phyloP scores from a whole-genome alignment of 352 stramenopile species.

The Phytophthora pini region DNA sequence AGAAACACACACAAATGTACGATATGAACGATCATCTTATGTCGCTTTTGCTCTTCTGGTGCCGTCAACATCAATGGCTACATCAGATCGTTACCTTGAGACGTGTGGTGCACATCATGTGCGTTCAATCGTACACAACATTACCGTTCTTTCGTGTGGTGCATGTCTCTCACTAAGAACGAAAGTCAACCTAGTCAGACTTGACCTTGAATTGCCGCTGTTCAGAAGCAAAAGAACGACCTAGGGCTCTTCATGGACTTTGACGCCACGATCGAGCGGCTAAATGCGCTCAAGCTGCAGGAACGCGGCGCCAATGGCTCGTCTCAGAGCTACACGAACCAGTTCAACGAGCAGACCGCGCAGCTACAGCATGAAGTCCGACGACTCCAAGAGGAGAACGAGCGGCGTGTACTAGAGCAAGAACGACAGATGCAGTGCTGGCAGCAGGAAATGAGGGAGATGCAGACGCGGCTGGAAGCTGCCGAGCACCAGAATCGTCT shows the following conservation, averaged over 20 bases:
- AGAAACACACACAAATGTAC: constrained; percentile 34
- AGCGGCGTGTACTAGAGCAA: constrained; percentile 49
- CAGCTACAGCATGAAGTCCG: constrained; percentile 46
- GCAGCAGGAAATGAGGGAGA: constrained; percentile 58
- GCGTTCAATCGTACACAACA: not conserved
- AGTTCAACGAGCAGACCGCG: constrained; percentile 22
- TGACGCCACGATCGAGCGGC: constrained; percentile 74
- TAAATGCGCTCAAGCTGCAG: constrained; percentile 78
- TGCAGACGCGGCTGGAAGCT: constrained; percentile 52
- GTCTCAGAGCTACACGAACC: constrained; percentile 6
- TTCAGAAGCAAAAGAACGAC: constrained; percentile 17
- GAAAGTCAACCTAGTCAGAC: constrained; percentile 35
- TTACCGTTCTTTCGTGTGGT: constrained; percentile 11
- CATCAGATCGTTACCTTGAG: not conserved
- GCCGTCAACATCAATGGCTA: constrained; percentile 10
- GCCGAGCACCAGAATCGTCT: constrained; percentile 64
- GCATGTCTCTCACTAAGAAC: constrained; percentile 7
- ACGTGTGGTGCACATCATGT: not conserved
- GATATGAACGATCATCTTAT: constrained; percentile 19
- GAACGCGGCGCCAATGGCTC: constrained; percentile 23
- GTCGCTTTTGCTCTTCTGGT: not conserved
- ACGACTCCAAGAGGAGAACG: constrained; percentile 59
- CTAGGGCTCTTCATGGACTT: constrained; percentile 46
- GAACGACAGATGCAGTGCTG: constrained; percentile 51
- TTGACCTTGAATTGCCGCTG: constrained; percentile 19